A percentile compares a stretch with the other conserved stretches of the same genome.
These are phyloP conservation scores for Ogataea parapolymorpha DNA, from an alignment of 805 yeast species.

Conservation along the genomic window DNA sequence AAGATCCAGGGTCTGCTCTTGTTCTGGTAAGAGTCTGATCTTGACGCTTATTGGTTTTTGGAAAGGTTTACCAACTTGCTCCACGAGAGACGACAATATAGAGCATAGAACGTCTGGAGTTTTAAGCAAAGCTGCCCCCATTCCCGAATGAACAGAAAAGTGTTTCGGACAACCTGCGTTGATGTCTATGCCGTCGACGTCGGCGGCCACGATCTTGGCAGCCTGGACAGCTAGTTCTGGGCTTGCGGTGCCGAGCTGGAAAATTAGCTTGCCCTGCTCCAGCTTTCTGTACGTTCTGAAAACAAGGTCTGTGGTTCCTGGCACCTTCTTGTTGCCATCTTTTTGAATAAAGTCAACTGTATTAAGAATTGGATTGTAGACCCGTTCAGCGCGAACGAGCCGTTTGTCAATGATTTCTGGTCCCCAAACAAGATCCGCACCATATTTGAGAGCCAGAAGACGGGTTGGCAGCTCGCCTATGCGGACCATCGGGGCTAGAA, in stretches of 20 bases:
- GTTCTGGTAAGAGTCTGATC: conserved; percentile 70
- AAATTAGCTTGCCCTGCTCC: conserved; percentile 69
- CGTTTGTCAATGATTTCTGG: conserved; percentile 94
- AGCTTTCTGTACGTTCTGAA: conserved; percentile 67
- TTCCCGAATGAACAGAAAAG: conserved; percentile 89
- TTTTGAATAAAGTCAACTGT: conserved; percentile 58
- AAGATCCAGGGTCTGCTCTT: conserved; percentile 56
- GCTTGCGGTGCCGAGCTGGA: conserved; percentile 87
- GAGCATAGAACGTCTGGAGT: conserved; percentile 77
- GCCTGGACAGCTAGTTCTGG: conserved; percentile 87
- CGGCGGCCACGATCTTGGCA: conserved; percentile 72
- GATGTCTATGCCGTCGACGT: conserved; percentile 90
- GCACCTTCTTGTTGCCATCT: conserved; percentile 39
- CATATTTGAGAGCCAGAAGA: conserved; percentile 71
- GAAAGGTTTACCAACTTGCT: conserved; percentile 73
- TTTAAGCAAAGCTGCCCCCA: conserved; percentile 90
- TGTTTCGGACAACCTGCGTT: conserved; percentile 98
- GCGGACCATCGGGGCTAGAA: conserved; percentile 95
- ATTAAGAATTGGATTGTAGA: conserved; percentile 50
- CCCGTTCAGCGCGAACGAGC: conserved; percentile 64
- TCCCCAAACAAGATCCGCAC: conserved; percentile 95
- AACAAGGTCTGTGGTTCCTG: conserved; percentile 47
- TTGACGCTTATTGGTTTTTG: conserved; percentile 86
- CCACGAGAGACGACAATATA: conserved; percentile 67
- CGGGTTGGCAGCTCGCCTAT: conserved; percentile 93